Conservation (phyloP, 2,329 filamentous ascomycete genomes). For the Helotiales sp. region DNA sequence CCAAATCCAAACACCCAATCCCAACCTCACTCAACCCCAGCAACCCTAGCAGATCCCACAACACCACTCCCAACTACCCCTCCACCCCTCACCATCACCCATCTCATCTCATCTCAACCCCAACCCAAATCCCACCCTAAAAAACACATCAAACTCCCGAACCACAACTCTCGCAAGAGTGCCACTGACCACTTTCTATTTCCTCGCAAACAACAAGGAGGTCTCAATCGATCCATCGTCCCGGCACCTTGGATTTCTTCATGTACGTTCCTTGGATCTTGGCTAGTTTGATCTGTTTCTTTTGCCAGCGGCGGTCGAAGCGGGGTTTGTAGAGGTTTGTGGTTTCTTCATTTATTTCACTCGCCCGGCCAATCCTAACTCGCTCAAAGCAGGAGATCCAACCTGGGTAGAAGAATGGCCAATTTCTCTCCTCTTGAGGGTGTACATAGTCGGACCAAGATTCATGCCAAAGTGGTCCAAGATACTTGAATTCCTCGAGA, state of each 20-base stretch:
- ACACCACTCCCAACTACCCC: too few species aligned
- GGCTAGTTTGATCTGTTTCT: constrained; percentile 1
- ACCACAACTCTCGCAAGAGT: too few species aligned
- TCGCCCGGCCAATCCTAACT: too few species aligned
- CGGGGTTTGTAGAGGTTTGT: background rate
- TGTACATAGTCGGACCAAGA: background rate
- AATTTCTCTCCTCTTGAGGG: background rate
- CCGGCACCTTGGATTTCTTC: background rate
- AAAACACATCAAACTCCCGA: too few species aligned
- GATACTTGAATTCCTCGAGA: constrained; percentile 2
- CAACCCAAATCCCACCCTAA: too few species aligned
- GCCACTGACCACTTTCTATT: too few species aligned
- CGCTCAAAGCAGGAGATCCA: background rate
- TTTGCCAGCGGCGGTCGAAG: constrained; percentile 1
- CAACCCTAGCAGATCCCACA: too few species aligned
- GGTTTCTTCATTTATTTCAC: background rate
- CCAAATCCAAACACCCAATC: too few species aligned
- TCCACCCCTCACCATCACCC: too few species aligned
- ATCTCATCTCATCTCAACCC: too few species aligned
- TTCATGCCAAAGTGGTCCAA: background rate
- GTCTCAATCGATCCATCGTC: constrained; percentile 3
- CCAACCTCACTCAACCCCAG: too few species aligned
- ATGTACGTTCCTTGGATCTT: background rate
- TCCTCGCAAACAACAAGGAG: too few species aligned
- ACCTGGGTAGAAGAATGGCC: background rate